Conservation (phyloP, 1,284 basidiomycete genomes). For the Ceratorhiza oryzae-sativae region DNA sequence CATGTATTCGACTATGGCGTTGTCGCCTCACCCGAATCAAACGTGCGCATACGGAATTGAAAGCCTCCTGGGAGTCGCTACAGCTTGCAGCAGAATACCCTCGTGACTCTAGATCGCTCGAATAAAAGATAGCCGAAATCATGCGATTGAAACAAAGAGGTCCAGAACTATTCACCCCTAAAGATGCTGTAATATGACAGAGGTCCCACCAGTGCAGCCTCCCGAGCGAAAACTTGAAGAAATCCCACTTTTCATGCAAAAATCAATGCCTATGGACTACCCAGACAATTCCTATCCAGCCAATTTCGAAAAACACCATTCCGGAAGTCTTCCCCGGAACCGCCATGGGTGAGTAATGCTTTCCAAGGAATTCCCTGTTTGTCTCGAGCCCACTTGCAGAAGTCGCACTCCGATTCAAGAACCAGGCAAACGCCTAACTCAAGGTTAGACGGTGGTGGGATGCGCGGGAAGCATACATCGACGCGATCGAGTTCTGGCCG, state of each 20-base stretch:
- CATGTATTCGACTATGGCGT: too few species aligned
- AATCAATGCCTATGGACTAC: conserved; percentile 21
- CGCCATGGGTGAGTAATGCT: background rate
- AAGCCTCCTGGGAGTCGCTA: background rate
- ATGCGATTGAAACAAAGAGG: background rate
- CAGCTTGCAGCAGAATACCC: background rate
- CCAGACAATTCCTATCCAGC: conserved; percentile 6
- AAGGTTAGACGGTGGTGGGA: conserved; percentile 57
- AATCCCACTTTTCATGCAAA: conserved; percentile 20
- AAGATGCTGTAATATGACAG: background rate
- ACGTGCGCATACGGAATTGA: background rate
- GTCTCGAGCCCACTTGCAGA: conserved; percentile 50
- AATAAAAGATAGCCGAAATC: background rate
- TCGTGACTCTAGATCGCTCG: background rate
- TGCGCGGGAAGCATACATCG: conserved; percentile 60
- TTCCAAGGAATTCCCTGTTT: background rate
- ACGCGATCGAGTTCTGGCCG: conserved; percentile 58
- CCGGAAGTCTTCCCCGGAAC: background rate
- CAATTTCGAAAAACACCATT: background rate
- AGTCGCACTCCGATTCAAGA: conserved; percentile 59
- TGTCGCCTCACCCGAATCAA: background rate
- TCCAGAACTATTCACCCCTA: background rate
- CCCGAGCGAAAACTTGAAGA: background rate
- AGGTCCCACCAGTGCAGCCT: conserved; percentile 6
- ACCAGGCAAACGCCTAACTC: conserved; percentile 63